Evolutionary conservation across 106 monocot genomes (phyloP).

Genomic region (Iris macrosiphon): DNA sequence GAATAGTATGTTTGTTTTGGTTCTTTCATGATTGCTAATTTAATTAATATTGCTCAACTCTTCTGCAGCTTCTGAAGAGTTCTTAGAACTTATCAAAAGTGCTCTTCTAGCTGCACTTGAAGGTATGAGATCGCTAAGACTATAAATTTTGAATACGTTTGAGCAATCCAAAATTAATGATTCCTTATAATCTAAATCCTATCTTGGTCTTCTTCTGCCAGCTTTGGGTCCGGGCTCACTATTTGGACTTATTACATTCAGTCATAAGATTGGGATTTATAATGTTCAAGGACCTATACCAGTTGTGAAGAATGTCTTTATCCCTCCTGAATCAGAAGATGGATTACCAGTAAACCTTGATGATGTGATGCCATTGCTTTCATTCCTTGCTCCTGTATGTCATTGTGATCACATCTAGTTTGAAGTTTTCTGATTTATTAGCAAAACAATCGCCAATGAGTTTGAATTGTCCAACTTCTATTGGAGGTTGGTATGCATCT

Average conservation of each 20-base stretch:
- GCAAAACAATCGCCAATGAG: background rate
- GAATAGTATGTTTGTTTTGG: no score
- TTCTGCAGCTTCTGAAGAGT: conserved; percentile 94
- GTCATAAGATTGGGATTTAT: conserved; percentile 96
- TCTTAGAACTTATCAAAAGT: conserved; percentile 94
- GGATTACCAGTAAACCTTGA: conserved; percentile 71
- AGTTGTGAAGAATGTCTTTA: conserved; percentile 89
- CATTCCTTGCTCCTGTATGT: conserved; percentile 97
- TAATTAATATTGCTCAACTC: background rate
- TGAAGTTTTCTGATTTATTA: background rate
- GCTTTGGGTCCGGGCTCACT: conserved; percentile 90
- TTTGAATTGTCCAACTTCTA: no score
- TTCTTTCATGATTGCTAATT: background rate
- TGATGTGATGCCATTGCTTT: conserved; percentile 94
- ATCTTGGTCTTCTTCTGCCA: conserved; percentile 23
- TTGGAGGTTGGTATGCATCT: no score
- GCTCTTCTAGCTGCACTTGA: conserved; percentile 92
- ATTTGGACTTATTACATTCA: conserved; percentile 92
- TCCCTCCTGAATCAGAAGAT: conserved; percentile 68
- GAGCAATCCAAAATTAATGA: background rate
- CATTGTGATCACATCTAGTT: background rate
- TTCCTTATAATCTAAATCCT: conserved; percentile 2
- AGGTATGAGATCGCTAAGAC: conserved; percentile 32
- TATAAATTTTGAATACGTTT: background rate
- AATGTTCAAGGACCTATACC: conserved; percentile 97